Base-by-base conservation (phyloP, 2,329 filamentous ascomycete species). In the Scedosporium minutisporum region DNA sequence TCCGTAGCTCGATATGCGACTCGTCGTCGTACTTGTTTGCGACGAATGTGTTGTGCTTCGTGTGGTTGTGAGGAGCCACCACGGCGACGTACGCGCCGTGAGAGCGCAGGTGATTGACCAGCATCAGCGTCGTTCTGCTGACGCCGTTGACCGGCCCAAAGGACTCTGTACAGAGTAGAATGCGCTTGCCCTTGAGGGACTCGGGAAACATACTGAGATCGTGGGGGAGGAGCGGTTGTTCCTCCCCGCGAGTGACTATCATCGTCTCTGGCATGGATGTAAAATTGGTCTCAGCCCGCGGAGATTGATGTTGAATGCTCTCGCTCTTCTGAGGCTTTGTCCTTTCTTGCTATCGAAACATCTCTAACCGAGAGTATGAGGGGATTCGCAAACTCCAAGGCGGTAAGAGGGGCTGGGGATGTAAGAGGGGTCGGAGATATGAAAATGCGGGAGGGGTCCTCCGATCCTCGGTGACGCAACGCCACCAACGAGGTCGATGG, bases 91-190 rank as follows among this genome's bases (percentile, higher is more conserved):
- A 78, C 10, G 82, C 86, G 21, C 85, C 87, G 66, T 89, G 76
- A n/a, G 75, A 75, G 63, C 85, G 81, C 21, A 90, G 76, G 66
- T 89, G 87, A 69, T 85, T 83, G 62, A 90, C 84, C 60, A 90
- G 79, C 77, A 86, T 88, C 67, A 86, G 76, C 0, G 87, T 90
- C 4, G 87, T 90, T 65, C 86, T 80, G 68, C 84, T 88, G 57
- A 90, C 87, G n/a, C 87, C 87, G 69, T 90, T 90, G 70, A 90
- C 85, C 0, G 87, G 87, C 3, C 87, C 87, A 63, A 89, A 87
- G 0, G 86, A 89, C 70, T 90, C 87, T 14, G 87, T 89, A 65
- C 86, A 87, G 6, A 90, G 79, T 6, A 90, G 74, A 65, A 90
- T 79, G 65, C 81, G 82, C 71, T 85, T 87, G 9, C 83, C 84